These are phyloP conservation scores for Backusella morwellensis DNA, from an alignment of 192 early-diverging fungal genomes.

Conservation along the genomic window DNA sequence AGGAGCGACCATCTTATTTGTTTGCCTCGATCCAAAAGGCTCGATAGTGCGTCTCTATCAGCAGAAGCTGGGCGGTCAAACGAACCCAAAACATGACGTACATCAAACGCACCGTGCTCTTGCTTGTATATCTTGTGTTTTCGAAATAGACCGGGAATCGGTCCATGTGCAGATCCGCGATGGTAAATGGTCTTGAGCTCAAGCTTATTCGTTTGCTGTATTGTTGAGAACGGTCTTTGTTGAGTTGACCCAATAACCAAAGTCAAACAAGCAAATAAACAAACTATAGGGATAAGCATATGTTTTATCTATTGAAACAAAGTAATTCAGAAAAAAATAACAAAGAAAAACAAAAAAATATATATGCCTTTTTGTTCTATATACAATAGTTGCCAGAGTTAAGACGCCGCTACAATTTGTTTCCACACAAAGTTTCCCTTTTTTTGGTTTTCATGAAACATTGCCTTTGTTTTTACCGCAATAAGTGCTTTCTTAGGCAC, in stretches of 20 bases:
- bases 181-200: conserved; percentile 35
- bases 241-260: not conserved
- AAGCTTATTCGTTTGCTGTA: not conserved
- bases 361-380: not conserved
- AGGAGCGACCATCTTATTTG: not conserved
- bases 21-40: not conserved
- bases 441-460: not conserved
- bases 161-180: conserved; percentile 28
- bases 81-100: not conserved
- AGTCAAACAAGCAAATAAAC: not conserved
- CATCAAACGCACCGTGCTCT: not conserved
- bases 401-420: conserved; percentile 1
- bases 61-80: not conserved
- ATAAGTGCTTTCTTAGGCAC: not conserved
- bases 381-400: not conserved
- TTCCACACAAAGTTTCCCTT: not conserved
- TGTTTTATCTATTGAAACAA: conserved; percentile 2
- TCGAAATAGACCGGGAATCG: conserved; percentile 30
- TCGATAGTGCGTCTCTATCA: conserved; percentile 3
- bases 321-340: not conserved
- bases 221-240: not conserved
- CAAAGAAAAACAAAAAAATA: not conserved
- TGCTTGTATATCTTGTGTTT: conserved; percentile 4
- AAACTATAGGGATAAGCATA: not conserved
- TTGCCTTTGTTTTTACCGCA: not conserved